These are phyloP conservation scores for Aphanomyces cochlioides DNA, from an alignment of 352 stramenopile species.

Conservation along the genomic window DNA sequence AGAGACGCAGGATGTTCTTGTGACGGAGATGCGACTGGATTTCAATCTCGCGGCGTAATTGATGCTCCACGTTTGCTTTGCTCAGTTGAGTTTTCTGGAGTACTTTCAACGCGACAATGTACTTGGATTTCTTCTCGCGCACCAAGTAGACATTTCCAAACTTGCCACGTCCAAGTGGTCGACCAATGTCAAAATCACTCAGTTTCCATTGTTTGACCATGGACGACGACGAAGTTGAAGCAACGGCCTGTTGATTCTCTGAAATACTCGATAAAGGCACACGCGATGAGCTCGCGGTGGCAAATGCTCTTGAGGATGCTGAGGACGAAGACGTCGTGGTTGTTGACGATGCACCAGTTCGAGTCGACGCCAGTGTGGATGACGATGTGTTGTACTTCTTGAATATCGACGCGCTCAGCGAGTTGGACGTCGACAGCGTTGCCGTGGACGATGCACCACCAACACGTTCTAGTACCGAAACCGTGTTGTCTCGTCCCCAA, in stretches of 20 bases:
- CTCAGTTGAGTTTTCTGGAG: constrained; percentile 97
- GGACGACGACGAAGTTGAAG: neutral
- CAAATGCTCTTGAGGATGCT: neutral
- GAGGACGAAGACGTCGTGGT: constrained; percentile 15
- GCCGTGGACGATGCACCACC: neutral
- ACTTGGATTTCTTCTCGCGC: constrained; percentile 96
- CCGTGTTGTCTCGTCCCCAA: constrained; percentile 14
- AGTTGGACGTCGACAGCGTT: constrained; percentile 21
- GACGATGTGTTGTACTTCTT: constrained; percentile 35
- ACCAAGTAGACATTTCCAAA: constrained; percentile 99
- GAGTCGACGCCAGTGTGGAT: constrained; percentile 1
- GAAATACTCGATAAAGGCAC: constrained; percentile 23
- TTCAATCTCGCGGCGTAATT: constrained; percentile 99
- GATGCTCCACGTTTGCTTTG: constrained; percentile 97
- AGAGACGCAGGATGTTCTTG: constrained; percentile 96
- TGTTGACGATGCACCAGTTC: neutral
- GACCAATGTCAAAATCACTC: constrained; percentile 99
- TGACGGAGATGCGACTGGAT: constrained; percentile 98
- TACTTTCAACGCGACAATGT: constrained; percentile 99
- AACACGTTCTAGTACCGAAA: neutral
- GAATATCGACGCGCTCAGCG: constrained; percentile 26
- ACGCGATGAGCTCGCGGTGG: neutral
- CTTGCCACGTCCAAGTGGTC: constrained; percentile 96
- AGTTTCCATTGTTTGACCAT: constrained; percentile 71
- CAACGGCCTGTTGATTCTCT: constrained; percentile 6